Evolutionary conservation across 768 basidiomycete species (phyloP).

Genomic region (Gelatoporia subvermispora): DNA sequence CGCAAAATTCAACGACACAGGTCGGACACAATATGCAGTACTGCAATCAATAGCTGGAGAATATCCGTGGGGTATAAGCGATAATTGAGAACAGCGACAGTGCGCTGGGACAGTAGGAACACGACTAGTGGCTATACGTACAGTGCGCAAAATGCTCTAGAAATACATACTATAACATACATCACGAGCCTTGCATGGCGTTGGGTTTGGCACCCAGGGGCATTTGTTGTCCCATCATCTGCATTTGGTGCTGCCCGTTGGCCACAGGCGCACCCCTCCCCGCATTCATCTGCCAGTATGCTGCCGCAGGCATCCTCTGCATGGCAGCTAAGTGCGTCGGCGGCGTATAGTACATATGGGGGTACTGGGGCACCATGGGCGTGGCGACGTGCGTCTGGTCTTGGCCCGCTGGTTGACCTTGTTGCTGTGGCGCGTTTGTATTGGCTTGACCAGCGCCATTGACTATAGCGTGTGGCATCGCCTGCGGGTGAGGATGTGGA

Average conservation of each 20-base stretch:
- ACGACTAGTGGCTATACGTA: no score
- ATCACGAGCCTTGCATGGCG: slow-evolving; percentile 22
- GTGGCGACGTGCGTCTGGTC: slow-evolving; percentile 8
- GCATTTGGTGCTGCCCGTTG: slow-evolving; percentile 14
- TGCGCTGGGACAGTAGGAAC: no score
- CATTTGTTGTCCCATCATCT: slow-evolving; percentile 19
- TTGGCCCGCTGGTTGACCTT: slow-evolving; percentile 4
- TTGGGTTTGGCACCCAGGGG: slow-evolving; percentile 16
- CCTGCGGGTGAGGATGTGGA: slow-evolving; percentile 12
- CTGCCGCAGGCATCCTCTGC: slow-evolving; percentile 10
- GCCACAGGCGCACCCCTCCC: slow-evolving; percentile 17
- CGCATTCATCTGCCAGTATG: slow-evolving; percentile 11
- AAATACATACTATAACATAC: slow-evolving; percentile 13
- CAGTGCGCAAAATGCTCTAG: slow-evolving; percentile 1
- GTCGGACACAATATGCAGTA: no score
- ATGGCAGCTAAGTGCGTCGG: slow-evolving; percentile 15
- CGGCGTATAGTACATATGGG: slow-evolving; percentile 13
- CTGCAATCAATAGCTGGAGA: no score
- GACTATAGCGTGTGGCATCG: slow-evolving; percentile 11
- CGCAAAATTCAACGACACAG: no score
- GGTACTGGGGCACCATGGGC: slow-evolving; percentile 17
- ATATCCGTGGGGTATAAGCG: no score
- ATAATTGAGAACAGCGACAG: no score
- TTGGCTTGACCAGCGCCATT: slow-evolving; percentile 6
- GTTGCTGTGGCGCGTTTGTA: slow-evolving; percentile 7